These are phyloP conservation scores for Spergularia azorica DNA, from an alignment of 179 eudicot genomes.

Conservation along the genomic window DNA sequence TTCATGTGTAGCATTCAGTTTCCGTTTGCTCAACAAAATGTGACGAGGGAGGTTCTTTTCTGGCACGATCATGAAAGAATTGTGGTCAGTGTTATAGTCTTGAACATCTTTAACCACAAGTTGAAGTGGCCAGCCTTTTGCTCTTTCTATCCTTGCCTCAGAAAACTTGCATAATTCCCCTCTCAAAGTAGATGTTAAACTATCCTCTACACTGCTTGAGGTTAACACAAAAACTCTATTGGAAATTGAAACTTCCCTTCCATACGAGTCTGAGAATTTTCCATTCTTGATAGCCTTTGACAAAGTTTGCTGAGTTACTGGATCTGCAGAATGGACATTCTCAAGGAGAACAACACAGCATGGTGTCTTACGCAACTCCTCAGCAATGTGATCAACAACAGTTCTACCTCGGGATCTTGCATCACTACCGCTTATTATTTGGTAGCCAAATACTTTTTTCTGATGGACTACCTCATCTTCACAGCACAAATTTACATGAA, in stretches of 20 bases:
- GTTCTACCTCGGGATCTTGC: slow-evolving; percentile 56
- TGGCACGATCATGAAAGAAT: slow-evolving; percentile 17
- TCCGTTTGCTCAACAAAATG: slow-evolving; percentile 46
- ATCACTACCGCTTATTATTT: slow-evolving; percentile 9
- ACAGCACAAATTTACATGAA: slow-evolving; percentile 48
- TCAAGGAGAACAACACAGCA: slow-evolving; percentile 68
- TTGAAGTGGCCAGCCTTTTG: slow-evolving; percentile 57
- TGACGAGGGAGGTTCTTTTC: slow-evolving; percentile 21
- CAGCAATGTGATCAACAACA: slow-evolving; percentile 59
- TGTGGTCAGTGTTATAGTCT: not conserved
- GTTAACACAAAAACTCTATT: slow-evolving; percentile 56
- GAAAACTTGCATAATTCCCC: slow-evolving; percentile 27
- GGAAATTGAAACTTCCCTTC: slow-evolving; percentile 58
- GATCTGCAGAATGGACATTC: slow-evolving; percentile 63
- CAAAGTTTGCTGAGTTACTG: slow-evolving; percentile 55
- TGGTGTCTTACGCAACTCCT: slow-evolving; percentile 59
- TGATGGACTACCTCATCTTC: slow-evolving; percentile 26
- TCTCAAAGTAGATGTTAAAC: slow-evolving; percentile 18
- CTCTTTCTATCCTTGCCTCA: slow-evolving; percentile 62
- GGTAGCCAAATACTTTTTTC: slow-evolving; percentile 29
- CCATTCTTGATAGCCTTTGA: slow-evolving; percentile 67
- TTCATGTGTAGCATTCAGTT: slow-evolving; percentile 34
- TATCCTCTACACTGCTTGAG: slow-evolving; percentile 23
- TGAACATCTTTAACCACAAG: slow-evolving; percentile 36
- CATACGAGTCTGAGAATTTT: slow-evolving; percentile 59